These are phyloP conservation scores for Rhizopogon vesiculosus DNA, from an alignment of 768 basidiomycete genomes.

Conservation along the genomic window DNA sequence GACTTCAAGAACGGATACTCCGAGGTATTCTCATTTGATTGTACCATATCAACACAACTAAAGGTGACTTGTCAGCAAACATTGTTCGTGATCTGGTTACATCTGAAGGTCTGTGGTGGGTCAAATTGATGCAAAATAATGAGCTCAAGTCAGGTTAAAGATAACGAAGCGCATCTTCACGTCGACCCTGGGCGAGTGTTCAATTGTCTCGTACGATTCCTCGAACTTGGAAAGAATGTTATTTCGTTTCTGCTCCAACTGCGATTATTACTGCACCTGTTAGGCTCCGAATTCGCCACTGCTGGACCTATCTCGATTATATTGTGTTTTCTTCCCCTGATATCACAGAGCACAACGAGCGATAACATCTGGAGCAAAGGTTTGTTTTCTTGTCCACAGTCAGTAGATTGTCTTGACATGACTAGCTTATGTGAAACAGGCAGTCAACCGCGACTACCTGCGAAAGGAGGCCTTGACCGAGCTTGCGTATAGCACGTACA, in stretches of 20 bases:
- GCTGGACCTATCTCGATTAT: slow-evolving; percentile 18
- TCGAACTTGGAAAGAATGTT: slow-evolving; percentile 5
- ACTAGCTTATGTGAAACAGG: slow-evolving; percentile 15
- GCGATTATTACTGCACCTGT: slow-evolving; percentile 12
- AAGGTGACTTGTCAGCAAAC: slow-evolving; percentile 6
- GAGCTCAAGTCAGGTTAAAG: slow-evolving; percentile 1
- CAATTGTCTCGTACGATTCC: slow-evolving; percentile 6
- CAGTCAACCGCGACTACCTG: slow-evolving; percentile 12
- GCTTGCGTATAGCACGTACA: slow-evolving; percentile 6
- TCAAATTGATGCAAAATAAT: background rate
- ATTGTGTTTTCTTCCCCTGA: slow-evolving; percentile 13
- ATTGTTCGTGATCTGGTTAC: slow-evolving; percentile 17
- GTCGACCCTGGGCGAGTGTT: slow-evolving; percentile 1
- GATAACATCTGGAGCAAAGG: slow-evolving; percentile 16
- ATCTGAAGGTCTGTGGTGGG: slow-evolving; percentile 11
- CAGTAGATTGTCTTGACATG: background rate
- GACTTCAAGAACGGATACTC: slow-evolving; percentile 16
- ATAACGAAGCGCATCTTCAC: background rate
- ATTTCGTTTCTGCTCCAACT: slow-evolving; percentile 20
- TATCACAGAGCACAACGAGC: slow-evolving; percentile 1
- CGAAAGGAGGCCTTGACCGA: slow-evolving; percentile 16
- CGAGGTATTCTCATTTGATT: slow-evolving; percentile 4
- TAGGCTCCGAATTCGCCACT: slow-evolving; percentile 9
- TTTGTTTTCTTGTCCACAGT: background rate
- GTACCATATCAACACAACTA: background rate